Percentiles rank a stretch among this genome's conserved stretches.
These are phyloP conservation scores for Lagenidium giganteum DNA, from an alignment of 352 stramenopile genomes.

Conservation along the genomic window DNA sequence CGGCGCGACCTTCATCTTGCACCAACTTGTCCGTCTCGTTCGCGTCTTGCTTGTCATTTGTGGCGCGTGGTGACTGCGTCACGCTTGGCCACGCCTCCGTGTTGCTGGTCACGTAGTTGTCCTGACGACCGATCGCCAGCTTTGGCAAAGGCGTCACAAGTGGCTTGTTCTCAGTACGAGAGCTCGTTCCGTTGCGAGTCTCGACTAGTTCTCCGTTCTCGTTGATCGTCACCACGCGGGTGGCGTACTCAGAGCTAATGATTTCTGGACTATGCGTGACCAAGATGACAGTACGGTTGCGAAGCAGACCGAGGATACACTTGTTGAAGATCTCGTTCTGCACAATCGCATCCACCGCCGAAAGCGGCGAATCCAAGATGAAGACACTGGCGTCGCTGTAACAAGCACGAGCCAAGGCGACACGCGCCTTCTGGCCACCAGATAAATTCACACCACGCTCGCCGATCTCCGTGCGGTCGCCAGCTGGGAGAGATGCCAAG, in stretches of 20 bases:
- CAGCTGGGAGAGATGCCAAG: constrained; percentile 43
- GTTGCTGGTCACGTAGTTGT: too few species aligned
- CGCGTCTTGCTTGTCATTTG: neutral
- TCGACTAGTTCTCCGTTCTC: neutral
- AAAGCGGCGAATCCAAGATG: constrained; percentile 11
- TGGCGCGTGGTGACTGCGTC: too few species aligned
- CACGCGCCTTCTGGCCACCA: constrained; percentile 37
- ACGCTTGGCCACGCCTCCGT: too few species aligned
- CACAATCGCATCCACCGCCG: constrained; percentile 23
- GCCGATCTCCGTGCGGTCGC: constrained; percentile 43
- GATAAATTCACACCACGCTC: constrained; percentile 33
- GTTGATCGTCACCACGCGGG: constrained; percentile 5
- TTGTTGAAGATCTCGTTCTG: constrained; percentile 43
- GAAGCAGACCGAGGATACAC: constrained; percentile 20
- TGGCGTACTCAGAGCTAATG: constrained; percentile 6
- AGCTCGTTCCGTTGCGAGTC: neutral
- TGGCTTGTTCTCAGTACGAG: neutral
- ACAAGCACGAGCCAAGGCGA: constrained; percentile 51
- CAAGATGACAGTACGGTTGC: constrained; percentile 9
- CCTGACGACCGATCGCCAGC: too few species aligned
- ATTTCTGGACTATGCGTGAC: constrained; percentile 16
- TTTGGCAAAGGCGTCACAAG: constrained; percentile 2
- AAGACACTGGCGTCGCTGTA: constrained; percentile 35
- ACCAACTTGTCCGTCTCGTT: constrained; percentile 12
- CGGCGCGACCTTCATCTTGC: constrained; percentile 16